phyloP scores from a whole-genome alignment of 352 stramenopile genomes.

The Phytophthora agathidicida region DNA sequence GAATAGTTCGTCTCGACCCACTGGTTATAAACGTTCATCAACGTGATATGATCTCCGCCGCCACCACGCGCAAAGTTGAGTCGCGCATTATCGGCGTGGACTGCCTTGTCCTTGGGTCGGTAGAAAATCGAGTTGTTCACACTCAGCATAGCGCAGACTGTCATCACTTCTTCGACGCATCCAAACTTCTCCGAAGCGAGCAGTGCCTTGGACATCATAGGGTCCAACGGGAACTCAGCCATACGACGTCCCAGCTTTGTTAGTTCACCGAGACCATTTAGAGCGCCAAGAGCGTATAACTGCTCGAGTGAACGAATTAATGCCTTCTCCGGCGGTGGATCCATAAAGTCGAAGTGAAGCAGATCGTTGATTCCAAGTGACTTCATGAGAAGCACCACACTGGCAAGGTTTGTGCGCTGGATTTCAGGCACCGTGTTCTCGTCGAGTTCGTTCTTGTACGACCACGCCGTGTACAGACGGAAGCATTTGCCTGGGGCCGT shows the following conservation, averaged over 20 bases:
- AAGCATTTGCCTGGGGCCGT: constrained; percentile 99
- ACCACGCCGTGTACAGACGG: constrained; percentile 98
- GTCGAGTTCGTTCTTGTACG: constrained; percentile 98
- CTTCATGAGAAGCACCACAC: constrained; percentile 99
- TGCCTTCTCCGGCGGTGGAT: constrained; percentile 97
- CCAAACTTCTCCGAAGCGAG: constrained; percentile 93
- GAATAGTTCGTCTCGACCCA: constrained; percentile 99
- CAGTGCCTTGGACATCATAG: constrained; percentile 95
- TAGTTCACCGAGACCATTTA: constrained; percentile 98
- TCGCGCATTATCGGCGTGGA: constrained; percentile 98
- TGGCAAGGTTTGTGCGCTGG: constrained; percentile 93
- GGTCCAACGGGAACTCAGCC: constrained; percentile 96
- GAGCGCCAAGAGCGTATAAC: constrained; percentile 98
- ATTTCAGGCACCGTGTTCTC: constrained; percentile 99
- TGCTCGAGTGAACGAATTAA: constrained; percentile 98
- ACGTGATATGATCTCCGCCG: constrained; percentile 96
- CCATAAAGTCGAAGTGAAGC: constrained; percentile 99
- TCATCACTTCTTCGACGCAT: constrained; percentile 95
- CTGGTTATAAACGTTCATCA: constrained; percentile 98
- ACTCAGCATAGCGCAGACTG: constrained; percentile 98
- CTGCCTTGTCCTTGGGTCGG: constrained; percentile 97
- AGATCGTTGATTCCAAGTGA: constrained; percentile 99
- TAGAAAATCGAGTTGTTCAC: constrained; percentile 99
- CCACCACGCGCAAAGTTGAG: constrained; percentile 98
- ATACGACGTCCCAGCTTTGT: constrained; percentile 96